Conservation (phyloP, 148 eudicot genomes). For the Spergularia bocconei region DNA sequence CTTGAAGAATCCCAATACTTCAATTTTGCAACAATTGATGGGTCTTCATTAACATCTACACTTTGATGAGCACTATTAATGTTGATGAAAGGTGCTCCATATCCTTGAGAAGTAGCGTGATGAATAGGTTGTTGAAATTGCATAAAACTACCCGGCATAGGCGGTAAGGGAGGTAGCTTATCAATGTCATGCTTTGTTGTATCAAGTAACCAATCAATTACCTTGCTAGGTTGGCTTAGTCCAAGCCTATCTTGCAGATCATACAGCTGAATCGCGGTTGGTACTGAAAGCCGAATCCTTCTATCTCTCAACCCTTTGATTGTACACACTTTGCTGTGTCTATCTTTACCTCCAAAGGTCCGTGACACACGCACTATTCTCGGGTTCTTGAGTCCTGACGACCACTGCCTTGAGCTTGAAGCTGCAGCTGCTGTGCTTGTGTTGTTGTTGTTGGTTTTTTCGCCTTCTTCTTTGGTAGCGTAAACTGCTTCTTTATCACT, state of each 20-base stretch:
- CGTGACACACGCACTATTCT: conserved; percentile 69
- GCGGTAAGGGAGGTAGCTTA: conserved; percentile 70
- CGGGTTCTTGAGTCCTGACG: conserved; percentile 69
- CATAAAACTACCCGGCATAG: conserved; percentile 36
- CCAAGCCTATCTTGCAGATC: conserved; percentile 77
- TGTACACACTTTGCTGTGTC: conserved; percentile 81
- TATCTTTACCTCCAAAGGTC: conserved; percentile 72
- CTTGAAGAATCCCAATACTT: conserved; percentile 31
- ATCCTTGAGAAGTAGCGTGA: conserved; percentile 26
- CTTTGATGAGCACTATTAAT: conserved; percentile 24
- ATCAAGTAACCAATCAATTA: conserved; percentile 78
- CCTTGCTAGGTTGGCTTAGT: conserved; percentile 74
- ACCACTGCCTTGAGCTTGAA: conserved; percentile 61
- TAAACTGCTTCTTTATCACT: conserved; percentile 33
- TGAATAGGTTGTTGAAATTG: conserved; percentile 32
- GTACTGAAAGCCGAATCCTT: conserved; percentile 69
- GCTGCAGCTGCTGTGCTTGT: conserved; percentile 17
- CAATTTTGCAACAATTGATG: conserved; percentile 20
- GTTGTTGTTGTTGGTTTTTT: conserved; percentile 14
- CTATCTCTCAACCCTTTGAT: conserved; percentile 69
- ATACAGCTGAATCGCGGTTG: conserved; percentile 77
- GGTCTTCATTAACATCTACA: conserved; percentile 25
- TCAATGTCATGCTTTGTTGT: conserved; percentile 64
- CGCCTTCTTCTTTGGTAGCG: conserved; percentile 30
- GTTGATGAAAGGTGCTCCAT: conserved; percentile 31